Evolutionary conservation across 768 basidiomycete genomes (phyloP).

Genomic region (Amanita phalloides): DNA sequence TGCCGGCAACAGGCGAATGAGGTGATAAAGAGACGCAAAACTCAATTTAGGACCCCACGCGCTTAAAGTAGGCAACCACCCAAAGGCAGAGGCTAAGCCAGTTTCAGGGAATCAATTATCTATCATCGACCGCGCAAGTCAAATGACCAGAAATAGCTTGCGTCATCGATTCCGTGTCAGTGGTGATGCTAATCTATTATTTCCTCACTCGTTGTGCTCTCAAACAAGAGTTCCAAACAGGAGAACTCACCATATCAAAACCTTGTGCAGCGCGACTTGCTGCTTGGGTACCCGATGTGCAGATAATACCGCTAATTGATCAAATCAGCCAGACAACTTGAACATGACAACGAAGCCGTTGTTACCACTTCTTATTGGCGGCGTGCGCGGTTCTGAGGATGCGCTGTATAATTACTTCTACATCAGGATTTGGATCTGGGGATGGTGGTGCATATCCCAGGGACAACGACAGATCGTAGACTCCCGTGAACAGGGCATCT

Average conservation of each 20-base stretch:
- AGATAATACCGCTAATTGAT: conserved; percentile 32
- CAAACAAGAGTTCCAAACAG: background rate
- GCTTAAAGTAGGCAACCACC: too few relatives aligned
- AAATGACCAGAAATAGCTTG: conserved; percentile 21
- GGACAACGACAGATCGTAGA: conserved; percentile 56
- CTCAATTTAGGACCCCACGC: too few relatives aligned
- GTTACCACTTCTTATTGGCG: conserved; percentile 57
- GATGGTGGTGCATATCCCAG: conserved; percentile 50
- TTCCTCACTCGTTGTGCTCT: background rate
- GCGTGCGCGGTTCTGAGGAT: conserved; percentile 39
- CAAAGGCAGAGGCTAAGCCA: too few relatives aligned
- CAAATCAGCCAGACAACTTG: background rate
- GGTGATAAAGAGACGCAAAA: too few relatives aligned
- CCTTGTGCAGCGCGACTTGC: conserved; percentile 34
- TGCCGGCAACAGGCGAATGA: too few relatives aligned
- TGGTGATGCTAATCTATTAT: conserved; percentile 36
- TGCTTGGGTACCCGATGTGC: conserved; percentile 33
- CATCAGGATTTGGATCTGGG: conserved; percentile 50
- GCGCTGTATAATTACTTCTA: conserved; percentile 47
- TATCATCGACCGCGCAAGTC: conserved; percentile 9
- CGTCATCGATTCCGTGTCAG: conserved; percentile 32
- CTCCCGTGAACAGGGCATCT: conserved; percentile 41
- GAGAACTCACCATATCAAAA: conserved; percentile 35
- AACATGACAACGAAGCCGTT: too few relatives aligned
- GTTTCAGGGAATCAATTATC: too few relatives aligned